Evolutionary conservation across 2,329 filamentous ascomycete genomes (phyloP).

Genomic region (Talaromyces sp.): DNA sequence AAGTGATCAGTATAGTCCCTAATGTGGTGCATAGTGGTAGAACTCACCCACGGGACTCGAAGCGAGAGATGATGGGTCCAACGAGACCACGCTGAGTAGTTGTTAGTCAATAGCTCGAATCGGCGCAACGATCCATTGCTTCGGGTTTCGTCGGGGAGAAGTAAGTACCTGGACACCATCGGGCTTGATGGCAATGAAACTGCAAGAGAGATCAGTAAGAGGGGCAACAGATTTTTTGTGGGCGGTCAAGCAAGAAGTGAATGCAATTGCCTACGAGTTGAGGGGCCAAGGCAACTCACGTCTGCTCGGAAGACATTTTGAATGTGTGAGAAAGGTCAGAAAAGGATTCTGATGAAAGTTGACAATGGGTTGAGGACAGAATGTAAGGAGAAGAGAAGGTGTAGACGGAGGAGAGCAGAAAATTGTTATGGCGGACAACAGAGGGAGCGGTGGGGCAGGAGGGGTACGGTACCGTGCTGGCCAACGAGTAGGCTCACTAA

Average conservation of each 20-base stretch:
- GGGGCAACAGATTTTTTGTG: conserved; percentile 19
- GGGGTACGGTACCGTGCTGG: conserved; percentile 13
- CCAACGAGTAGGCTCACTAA: too few relatives aligned
- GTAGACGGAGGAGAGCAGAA: conserved; percentile 8
- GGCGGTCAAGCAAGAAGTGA: conserved; percentile 3
- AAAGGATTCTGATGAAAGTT: conserved; percentile 18
- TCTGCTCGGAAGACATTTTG: conserved; percentile 78
- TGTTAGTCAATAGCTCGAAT: conserved; percentile 25
- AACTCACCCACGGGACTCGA: conserved; percentile 87
- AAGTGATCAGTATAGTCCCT: background rate
- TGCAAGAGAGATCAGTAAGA: conserved; percentile 45
- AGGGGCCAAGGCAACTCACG: conserved; percentile 51
- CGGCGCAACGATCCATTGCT: background rate
- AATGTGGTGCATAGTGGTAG: background rate
- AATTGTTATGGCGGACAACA: conserved; percentile 10
- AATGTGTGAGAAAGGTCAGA: conserved; percentile 21
- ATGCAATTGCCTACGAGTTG: conserved; percentile 4
- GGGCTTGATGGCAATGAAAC: conserved; percentile 99
- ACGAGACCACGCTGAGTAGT: conserved; percentile 79
- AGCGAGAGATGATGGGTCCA: conserved; percentile 95
- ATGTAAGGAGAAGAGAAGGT: conserved; percentile 20
- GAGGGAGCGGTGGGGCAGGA: conserved; percentile 18
- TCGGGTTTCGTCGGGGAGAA: background rate
- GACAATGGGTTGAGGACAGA: conserved; percentile 20
- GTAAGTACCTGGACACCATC: conserved; percentile 90